Percentiles rank a stretch among this genome's conserved stretches.
Evolutionary conservation across 805 yeast species (phyloP).

Genomic region (Pichia eremophila): DNA sequence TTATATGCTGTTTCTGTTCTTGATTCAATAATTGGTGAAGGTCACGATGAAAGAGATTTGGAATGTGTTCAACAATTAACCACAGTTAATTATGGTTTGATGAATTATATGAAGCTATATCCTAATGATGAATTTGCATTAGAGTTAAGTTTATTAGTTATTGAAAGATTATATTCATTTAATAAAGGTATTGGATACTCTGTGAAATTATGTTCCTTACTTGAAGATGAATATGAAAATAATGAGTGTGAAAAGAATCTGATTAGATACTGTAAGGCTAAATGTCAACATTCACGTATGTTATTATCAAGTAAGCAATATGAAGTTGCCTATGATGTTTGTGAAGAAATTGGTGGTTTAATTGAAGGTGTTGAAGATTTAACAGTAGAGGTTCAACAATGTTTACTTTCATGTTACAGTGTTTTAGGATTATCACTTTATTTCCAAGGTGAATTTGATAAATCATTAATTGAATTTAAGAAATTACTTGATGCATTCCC

Average conservation of each 20-base stretch:
- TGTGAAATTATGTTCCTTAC: constrained; percentile 32
- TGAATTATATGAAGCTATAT: constrained; percentile 49
- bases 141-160: constrained; percentile 41
- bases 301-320: constrained; percentile 52
- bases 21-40: constrained; percentile 32
- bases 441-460: constrained; percentile 53
- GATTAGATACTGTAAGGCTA: constrained; percentile 45
- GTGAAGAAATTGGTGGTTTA: constrained; percentile 46
- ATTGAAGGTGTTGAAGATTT: constrained; percentile 31
- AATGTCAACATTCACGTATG: constrained; percentile 65
- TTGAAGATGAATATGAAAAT: constrained; percentile 21
- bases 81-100: constrained; percentile 58
- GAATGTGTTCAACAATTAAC: constrained; percentile 56
- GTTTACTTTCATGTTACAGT: constrained; percentile 49
- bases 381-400: constrained; percentile 24
- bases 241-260: constrained; percentile 24
- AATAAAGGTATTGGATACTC: constrained; percentile 43
- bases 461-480: constrained; percentile 59
- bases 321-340: constrained; percentile 49
- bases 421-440: constrained; percentile 66
- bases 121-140: constrained; percentile 54
- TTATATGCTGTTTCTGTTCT: constrained; percentile 58
- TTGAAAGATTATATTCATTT: constrained; percentile 66
- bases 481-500: constrained; percentile 47
- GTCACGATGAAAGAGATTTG: constrained; percentile 41